Percentiles rank a stretch among this genome's conserved stretches.
These are phyloP conservation scores for Pseudocercospora fuligena DNA, from an alignment of 2,329 filamentous ascomycete species.

Conservation along the genomic window DNA sequence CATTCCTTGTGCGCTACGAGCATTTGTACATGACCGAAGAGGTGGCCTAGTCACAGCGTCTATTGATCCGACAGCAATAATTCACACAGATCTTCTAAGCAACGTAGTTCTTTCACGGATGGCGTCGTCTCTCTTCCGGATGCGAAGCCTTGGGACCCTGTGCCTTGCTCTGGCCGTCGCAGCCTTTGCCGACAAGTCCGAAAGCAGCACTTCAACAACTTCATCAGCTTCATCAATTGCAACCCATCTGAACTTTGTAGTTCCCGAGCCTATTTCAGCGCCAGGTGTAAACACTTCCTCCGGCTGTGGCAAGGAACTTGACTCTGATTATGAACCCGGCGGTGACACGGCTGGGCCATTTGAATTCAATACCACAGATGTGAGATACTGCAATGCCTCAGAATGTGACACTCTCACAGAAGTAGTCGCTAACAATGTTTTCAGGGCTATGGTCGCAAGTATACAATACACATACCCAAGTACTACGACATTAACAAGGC, in stretches of 20 bases:
- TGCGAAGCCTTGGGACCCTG: neutral
- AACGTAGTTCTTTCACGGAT: neutral
- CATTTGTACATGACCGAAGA: neutral
- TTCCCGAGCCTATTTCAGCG: neutral
- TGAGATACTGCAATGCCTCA: neutral
- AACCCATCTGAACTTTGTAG: neutral
- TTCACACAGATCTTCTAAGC: neutral
- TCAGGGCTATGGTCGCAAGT: conserved; percentile 40
- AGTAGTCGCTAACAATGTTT: neutral
- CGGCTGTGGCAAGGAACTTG: conserved; percentile 15
- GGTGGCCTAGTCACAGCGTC: no score
- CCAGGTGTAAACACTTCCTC: conserved; percentile 11
- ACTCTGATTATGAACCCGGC: conserved; percentile 4
- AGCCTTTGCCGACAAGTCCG: neutral
- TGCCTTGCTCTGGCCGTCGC: neutral
- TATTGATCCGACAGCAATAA: no score
- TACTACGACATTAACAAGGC: conserved; percentile 46
- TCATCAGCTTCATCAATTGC: neutral
- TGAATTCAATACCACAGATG: conserved; percentile 10
- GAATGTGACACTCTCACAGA: neutral
- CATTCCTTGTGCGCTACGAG: neutral
- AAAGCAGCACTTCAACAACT: neutral
- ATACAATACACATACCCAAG: conserved; percentile 44
- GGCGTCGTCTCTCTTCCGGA: neutral
- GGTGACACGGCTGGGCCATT: conserved; percentile 3